Evolutionary conservation across 345 rosid genomes (phyloP), one percentile per base, ranked within the genome.

Genomic region (Clarkia xantiana): DNA sequence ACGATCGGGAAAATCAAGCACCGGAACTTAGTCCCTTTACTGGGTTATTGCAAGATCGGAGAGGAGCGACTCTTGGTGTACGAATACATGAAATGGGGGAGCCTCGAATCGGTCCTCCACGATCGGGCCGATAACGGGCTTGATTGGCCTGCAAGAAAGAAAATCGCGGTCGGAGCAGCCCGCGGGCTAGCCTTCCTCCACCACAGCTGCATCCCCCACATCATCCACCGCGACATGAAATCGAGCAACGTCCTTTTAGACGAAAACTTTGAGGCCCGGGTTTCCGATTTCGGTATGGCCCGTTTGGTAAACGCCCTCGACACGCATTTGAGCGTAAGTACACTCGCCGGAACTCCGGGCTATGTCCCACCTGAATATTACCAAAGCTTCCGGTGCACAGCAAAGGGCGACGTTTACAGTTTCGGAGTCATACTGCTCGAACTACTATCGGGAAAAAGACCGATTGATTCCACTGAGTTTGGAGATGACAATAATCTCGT

Each of bases 11-110:
- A 90, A 67, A 90, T 90, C 68, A 90, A 86, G 74, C 96, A 91
- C 65, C 70, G 96, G 52, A 91, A 91, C 74, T 78, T 91, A 12
- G 98, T 91, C 45, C 96, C 96, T 14, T 67, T 91, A 54, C 63
- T 91, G 18, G 98, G 98, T 13, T 91, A 86, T 62, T 91, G 98
- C 70, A 91, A 81, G 68, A 59, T 86, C 25, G 98, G 98, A 14
- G 98, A 91, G 50, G 98, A 91, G 70, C 79, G 98, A 64, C 86
- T 90, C 43, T 90, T 90, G 62, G 97, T 90, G 25, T 90, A 90
- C 3, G 97, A 90, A 47, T 90, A 83, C 85, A 91, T 91, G 98
- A 78, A 83, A 72, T 86, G 94, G 94, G 98, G 98, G 34, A 91
- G 98, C 57, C 74, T 91, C 17, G 98, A 91, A 60, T 70, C 77